Evolutionary conservation across 768 basidiomycete species (phyloP).

Genomic region (Clavulina sp.): DNA sequence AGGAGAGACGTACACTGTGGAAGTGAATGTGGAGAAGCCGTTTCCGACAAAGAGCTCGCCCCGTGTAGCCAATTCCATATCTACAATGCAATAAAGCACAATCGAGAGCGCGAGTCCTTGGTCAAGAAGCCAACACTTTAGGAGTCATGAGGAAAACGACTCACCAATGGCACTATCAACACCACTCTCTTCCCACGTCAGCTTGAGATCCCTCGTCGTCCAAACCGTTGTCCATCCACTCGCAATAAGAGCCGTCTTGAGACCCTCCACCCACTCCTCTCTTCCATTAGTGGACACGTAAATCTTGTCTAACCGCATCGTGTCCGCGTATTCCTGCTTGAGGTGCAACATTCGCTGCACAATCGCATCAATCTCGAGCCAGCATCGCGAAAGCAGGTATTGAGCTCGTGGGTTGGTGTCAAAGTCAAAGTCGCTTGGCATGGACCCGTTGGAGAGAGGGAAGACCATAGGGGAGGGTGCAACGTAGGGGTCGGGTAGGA

Average conservation of each 20-base stretch:
- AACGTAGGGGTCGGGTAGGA: constrained; percentile 30
- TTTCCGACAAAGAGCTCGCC: constrained; percentile 55
- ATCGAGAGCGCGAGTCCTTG: too few species aligned
- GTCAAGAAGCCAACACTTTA: too few species aligned
- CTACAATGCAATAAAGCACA: too few species aligned
- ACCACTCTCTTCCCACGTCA: constrained; percentile 37
- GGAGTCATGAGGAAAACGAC: too few species aligned
- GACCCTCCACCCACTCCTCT: constrained; percentile 29
- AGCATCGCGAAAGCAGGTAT: constrained; percentile 1
- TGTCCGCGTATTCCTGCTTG: constrained; percentile 19
- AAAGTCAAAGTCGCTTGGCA: too few species aligned
- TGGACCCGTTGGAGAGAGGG: too few species aligned
- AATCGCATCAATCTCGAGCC: neutral
- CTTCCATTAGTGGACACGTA: constrained; percentile 53
- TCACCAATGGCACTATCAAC: constrained; percentile 32
- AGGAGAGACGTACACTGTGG: too few species aligned
- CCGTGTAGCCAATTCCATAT: constrained; percentile 49
- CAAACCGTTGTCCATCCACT: constrained; percentile 33
- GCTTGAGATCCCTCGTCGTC: constrained; percentile 35
- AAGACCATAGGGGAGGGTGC: too few species aligned
- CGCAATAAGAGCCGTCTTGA: constrained; percentile 25
- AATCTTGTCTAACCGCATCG: constrained; percentile 26
- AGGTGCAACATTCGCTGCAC: constrained; percentile 31
- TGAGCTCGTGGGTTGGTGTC: constrained; percentile 12
- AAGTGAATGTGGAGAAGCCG: constrained; percentile 19